Evolutionary conservation across 306 rosid genomes (phyloP), one percentile per base, ranked within the genome.

Genomic region (Malus sylvestris): DNA sequence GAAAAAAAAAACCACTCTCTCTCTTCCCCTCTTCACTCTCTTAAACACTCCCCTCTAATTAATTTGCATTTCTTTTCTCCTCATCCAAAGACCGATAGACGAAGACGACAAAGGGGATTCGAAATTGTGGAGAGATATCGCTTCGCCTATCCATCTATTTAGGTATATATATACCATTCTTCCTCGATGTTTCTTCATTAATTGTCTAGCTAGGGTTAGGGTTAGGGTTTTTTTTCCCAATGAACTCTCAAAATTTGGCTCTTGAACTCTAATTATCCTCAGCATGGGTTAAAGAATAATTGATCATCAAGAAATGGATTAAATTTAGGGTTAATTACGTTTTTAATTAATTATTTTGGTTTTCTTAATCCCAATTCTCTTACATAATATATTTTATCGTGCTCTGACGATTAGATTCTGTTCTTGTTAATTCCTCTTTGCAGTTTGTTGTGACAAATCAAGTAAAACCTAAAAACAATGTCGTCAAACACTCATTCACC

Each of bases 401-500:
- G 18, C 15, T 25, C 55, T 60, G 6, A 22, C 8, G 10, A 19
- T 58, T 18, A 51, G 23, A 32, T 64, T 64, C 42, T 73, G 45
- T 42, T 11, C 7, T 22, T 74, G n/a, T 23, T 68, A 4, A 4
- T 40, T 68, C 4, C 7, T 59, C 25, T 15, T 42, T 8, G 32
- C 60, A 74, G 78, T 61, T 74, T 18, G 30, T 44, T 16, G 30
- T 18, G 70, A 27, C 14, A 40, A 63, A 35, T 46, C 38, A 46
- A 65, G 75, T 76, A 55, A 62, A 83, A 83, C 30, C 25, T 51
- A 8, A 40, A 16, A 29, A 22, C 20, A 29, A 83, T 83, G 83
- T 70, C 78, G 29, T 85, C 93, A 20, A 89, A 77, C 81, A 83
- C 97, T 29, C 84, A 81, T 57, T 81, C 84, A 7, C 98, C 98